Evolutionary conservation across 768 basidiomycete species (phyloP).

Genomic region (Lentinula boryana): DNA sequence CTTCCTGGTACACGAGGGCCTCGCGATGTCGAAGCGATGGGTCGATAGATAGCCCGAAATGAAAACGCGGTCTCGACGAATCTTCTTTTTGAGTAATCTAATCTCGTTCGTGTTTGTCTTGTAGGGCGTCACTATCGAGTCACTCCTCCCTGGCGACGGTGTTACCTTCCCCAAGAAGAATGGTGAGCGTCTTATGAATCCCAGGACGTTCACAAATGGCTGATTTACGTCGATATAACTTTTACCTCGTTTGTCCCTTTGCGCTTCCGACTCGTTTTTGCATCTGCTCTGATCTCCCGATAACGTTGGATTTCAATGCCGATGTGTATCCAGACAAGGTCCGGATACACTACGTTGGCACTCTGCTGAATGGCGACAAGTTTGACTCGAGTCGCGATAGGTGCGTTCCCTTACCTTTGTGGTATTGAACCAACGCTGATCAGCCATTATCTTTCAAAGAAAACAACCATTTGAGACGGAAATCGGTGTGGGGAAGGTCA

Average conservation of each 20-base stretch:
- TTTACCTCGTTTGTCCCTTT: neutral
- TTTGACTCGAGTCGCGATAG: constrained; percentile 81
- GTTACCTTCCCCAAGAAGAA: constrained; percentile 59
- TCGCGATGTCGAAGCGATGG: neutral
- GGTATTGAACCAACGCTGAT: neutral
- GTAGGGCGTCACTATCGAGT: constrained; percentile 69
- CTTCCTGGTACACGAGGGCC: neutral
- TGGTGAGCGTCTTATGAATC: constrained; percentile 40
- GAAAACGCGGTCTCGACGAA: no score
- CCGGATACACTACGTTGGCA: constrained; percentile 77
- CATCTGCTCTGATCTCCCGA: neutral
- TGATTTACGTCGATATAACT: no score
- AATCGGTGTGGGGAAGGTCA: constrained; percentile 80
- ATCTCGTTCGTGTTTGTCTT: neutral
- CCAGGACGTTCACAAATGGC: no score
- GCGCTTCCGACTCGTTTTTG: neutral
- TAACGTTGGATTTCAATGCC: neutral
- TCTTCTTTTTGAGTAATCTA: no score
- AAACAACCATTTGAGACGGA: constrained; percentile 55
- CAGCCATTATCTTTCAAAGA: constrained; percentile 25
- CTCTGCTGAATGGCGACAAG: constrained; percentile 49
- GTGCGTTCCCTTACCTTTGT: constrained; percentile 30
- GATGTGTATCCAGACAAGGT: constrained; percentile 49
- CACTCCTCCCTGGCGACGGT: constrained; percentile 56
- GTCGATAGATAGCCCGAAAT: neutral